Base-by-base conservation (phyloP, 805 yeast genomes). In the Isabelozyma rhagii region DNA sequence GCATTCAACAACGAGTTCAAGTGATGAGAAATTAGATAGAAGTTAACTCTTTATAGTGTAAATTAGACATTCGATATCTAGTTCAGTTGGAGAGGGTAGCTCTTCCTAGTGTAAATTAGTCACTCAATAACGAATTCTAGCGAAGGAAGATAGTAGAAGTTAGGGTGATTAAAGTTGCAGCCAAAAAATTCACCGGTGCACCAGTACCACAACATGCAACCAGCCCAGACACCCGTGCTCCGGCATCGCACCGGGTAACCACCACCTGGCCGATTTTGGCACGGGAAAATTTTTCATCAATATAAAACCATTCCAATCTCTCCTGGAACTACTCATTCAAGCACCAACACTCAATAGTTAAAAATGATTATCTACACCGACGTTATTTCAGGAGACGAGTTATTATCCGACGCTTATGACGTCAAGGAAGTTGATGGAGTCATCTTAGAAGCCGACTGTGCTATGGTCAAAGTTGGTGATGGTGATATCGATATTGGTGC, bases 401-500 rank as follows among this genome's bases (percentile, higher is more conserved):
- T 88, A 67, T 80, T 93, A 78, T 94, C 99, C 59, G 97, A 92
- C 72, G 99, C 99, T 69, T 94, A 92, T 84, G 96, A 89, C 76
- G 69, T 82, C 74, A 85, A 79, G 70, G 79, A 77, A 74, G 97
- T 94, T 60, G 97, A 89, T 68, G 89, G 82, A 60, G 98, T 81
- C 66, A 90, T 94, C 73, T 89, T 81, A 83, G 99, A 94, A 82
- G 98, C 96, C 61, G 89, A 94, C 85, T 91, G 97, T 80, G 79
- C 82, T 67, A 85, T 91, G 94, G 83, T 94, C 75, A 85, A 80
- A 66, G 90, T 94, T 67, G 85, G 83, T 74, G 88, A 90, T 71
- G 97, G 84, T 67, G 94, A 94, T 71, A 84, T 94, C 64, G 98
- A 94, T 77, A 94, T 94, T 75, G 99, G 99, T 80, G 99, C 97